Conservation (phyloP, 2,329 filamentous ascomycete species). For the Apiospora aurea region DNA sequence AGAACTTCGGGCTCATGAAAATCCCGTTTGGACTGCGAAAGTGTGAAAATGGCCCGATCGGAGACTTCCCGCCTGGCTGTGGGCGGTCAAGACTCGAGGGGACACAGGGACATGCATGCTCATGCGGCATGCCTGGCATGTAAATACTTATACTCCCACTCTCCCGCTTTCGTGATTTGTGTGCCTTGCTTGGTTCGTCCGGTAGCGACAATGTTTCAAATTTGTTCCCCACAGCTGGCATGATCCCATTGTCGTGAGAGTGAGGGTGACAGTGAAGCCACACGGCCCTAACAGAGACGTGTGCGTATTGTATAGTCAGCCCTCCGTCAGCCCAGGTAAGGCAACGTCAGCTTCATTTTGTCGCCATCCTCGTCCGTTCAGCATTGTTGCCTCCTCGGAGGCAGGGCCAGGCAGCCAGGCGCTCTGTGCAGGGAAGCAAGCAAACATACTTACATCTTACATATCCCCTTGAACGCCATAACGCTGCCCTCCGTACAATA, state of each 20-base stretch:
- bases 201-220: constrained; percentile 9
- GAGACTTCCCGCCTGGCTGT: background rate
- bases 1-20: too few relatives aligned
- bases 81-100: background rate
- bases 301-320: background rate
- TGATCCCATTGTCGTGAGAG: constrained; percentile 7
- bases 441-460: too few relatives aligned
- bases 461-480: too few relatives aligned
- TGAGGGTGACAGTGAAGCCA: background rate
- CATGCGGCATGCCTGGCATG: background rate
- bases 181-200: background rate
- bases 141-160: background rate
- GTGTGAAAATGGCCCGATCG: background rate
- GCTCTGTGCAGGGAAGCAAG: background rate
- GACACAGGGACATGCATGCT: background rate
- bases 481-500: too few relatives aligned
- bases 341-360: constrained; percentile 16
- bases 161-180: background rate
- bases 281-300: background rate
- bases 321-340: background rate
- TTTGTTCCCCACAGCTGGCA: background rate
- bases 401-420: background rate
- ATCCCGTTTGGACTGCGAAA: background rate
- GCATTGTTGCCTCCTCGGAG: background rate
- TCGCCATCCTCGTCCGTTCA: background rate